phyloP scores from a whole-genome alignment of 2,329 filamentous ascomycete genomes.

The Colletotrichum noveboracense region DNA sequence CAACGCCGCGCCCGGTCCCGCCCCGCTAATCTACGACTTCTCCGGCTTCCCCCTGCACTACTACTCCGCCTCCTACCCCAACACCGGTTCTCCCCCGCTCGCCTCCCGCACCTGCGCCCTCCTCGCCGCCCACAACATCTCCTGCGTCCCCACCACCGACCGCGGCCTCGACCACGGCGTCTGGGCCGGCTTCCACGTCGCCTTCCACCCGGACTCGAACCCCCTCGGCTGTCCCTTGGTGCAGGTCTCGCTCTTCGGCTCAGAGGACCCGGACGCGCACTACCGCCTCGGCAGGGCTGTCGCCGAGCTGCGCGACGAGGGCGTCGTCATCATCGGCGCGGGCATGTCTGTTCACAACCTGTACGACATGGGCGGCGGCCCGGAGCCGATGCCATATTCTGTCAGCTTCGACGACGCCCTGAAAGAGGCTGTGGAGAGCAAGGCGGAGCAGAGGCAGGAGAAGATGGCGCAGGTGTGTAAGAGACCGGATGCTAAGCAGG shows the following conservation, averaged over 20 bases:
- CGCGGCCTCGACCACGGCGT: conserved; percentile 79
- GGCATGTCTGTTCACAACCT: conserved; percentile 81
- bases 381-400: conserved; percentile 58
- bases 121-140: conserved; percentile 62
- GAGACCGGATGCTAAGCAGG: conserved; percentile 50
- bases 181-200: conserved; percentile 70
- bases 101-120: conserved; percentile 62
- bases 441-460: conserved; percentile 40
- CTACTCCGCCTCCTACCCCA: conserved; percentile 71
- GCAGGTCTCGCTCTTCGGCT: conserved; percentile 72
- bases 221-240: conserved; percentile 71
- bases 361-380: conserved; percentile 52
- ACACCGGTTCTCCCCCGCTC: conserved; percentile 64
- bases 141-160: conserved; percentile 59
- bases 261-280: conserved; percentile 69
- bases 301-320: conserved; percentile 68
- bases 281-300: conserved; percentile 72
- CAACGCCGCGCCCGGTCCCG: conserved; percentile 66
- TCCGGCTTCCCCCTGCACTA: conserved; percentile 75
- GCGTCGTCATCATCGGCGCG: conserved; percentile 71
- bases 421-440: conserved; percentile 41
- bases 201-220: conserved; percentile 66
- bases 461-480: conserved; percentile 43
- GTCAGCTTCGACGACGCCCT: conserved; percentile 68
- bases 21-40: conserved; percentile 76